Conservation (phyloP, 208 protist genomes). For the Jaenimonas drosophilae region DNA sequence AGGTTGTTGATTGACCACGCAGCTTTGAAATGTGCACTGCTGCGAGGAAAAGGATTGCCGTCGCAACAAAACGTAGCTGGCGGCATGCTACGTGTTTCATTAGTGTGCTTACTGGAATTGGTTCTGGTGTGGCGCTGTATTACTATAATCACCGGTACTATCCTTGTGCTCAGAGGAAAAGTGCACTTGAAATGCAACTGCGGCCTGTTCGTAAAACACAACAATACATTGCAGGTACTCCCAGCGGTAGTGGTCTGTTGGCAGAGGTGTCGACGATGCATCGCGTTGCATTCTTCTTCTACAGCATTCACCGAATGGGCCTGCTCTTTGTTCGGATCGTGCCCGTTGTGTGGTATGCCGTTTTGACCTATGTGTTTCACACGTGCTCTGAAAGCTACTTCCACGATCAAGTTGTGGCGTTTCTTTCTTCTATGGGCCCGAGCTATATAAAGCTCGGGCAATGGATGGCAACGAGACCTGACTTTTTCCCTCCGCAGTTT, state of each 20-base stretch:
- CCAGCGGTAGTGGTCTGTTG: conserved; percentile 13
- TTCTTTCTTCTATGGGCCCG: conserved; percentile 68
- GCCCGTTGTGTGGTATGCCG: conserved; percentile 38
- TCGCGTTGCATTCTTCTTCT: conserved; percentile 18
- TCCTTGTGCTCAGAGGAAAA: background rate
- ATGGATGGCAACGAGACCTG: conserved; percentile 87
- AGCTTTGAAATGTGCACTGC: too few relatives aligned
- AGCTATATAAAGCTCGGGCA: conserved; percentile 93
- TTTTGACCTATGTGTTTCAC: conserved; percentile 35
- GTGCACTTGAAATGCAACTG: background rate
- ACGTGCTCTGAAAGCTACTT: conserved; percentile 46
- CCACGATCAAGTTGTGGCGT: conserved; percentile 34
- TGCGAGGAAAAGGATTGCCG: too few relatives aligned
- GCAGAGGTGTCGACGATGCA: conserved; percentile 17
- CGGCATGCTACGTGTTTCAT: too few relatives aligned
- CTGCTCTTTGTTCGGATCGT: conserved; percentile 25
- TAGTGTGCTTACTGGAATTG: background rate
- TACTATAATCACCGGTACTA: background rate
- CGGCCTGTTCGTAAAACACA: conserved; percentile 29
- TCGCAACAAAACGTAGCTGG: too few relatives aligned
- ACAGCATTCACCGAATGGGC: conserved; percentile 17
- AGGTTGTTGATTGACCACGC: too few relatives aligned
- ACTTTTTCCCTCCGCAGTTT: conserved; percentile 79
- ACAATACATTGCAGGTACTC: conserved; percentile 42
- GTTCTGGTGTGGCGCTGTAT: background rate